phyloP scores from a whole-genome alignment of 306 rosid genomes.

The Dalbergia cochinchinensis region DNA sequence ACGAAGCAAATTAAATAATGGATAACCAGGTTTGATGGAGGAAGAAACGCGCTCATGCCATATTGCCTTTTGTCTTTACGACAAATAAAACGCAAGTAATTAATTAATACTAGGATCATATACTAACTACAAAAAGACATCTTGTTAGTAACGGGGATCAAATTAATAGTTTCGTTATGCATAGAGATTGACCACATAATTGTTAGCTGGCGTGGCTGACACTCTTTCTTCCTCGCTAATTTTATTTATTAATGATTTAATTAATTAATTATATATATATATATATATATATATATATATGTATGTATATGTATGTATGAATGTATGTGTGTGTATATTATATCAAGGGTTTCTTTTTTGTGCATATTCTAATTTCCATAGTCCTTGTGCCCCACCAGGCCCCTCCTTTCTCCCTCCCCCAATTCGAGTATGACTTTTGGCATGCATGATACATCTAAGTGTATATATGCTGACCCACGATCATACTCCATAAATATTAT shows the following conservation, averaged over 20 bases:
- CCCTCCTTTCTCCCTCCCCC: conserved; percentile 21
- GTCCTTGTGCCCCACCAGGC: conserved; percentile 34
- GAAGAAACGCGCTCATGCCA: neutral
- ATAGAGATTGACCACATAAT: too few species aligned
- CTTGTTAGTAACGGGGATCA: neutral
- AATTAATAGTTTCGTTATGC: too few species aligned
- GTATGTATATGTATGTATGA: too few species aligned
- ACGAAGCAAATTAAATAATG: neutral
- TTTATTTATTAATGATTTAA: neutral
- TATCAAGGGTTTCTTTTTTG: neutral
- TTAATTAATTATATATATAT: neutral
- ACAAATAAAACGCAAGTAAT: neutral
- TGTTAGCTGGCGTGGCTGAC: conserved; percentile 27
- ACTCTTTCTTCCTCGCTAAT: neutral
- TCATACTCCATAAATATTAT: too few species aligned
- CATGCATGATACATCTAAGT: neutral
- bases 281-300: too few species aligned
- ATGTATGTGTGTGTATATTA: too few species aligned
- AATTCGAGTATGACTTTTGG: conserved; percentile 23
- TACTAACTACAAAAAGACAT: neutral
- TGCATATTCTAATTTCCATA: conserved; percentile 22
- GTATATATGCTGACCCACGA: conserved; percentile 33
- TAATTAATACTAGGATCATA: neutral
- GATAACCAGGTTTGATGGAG: neutral
- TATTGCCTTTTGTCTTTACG: neutral